Evolutionary conservation across 805 yeast species (phyloP), one percentile per base, ranked within the genome.

Genomic region (Komagataella populi): DNA sequence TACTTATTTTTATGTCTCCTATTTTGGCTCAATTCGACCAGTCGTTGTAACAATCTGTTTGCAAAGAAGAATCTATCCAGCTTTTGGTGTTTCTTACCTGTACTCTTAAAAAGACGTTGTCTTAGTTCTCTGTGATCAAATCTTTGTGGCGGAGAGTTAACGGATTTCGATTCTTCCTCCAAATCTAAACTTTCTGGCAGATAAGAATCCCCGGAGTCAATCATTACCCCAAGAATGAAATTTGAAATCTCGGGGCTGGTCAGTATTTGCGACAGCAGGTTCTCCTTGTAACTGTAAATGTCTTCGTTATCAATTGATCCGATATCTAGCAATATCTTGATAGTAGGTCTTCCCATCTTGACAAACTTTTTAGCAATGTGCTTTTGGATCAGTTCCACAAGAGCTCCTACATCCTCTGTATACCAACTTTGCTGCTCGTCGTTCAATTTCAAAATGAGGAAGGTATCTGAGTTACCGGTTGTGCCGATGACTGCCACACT

Each of bases 401-500:
- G n/a, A 8, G 24, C 4, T 7, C n/a, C 12, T 12, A n/a, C 14
- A 24, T 20, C 22, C 4, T 16, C 16, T 18, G 23, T 6, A 24
- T 46, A 18, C n/a, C 14, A 30, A 14, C 14, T 14, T 8, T 45
- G 47, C 6, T 48, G 46, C 3, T 53, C 47, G 5, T 45, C 45
- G 6, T 61, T 61, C 10, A 69, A 54, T 46, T 65, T 58, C 48
- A 76, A 53, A 8, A 74, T 62, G 10, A 73, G 56, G 58, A 76
- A 77, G 1, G 80, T 73, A 54, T 77, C 80, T 18, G 60, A 57
- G 59, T 77, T 77, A 1, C 81, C 81, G 6, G 61, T 62, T 1
- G 81, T 75, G 14, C 74, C 74, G 7, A 72, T 74, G 24, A 72
- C 73, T 0, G 78, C 72, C 10, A 71, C 77, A 2, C 71, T 66